A percentile compares a stretch with the other conserved stretches of the same genome.
Conservation (phyloP, 352 stramenopile species). For the Globisporangium apiculatum region DNA sequence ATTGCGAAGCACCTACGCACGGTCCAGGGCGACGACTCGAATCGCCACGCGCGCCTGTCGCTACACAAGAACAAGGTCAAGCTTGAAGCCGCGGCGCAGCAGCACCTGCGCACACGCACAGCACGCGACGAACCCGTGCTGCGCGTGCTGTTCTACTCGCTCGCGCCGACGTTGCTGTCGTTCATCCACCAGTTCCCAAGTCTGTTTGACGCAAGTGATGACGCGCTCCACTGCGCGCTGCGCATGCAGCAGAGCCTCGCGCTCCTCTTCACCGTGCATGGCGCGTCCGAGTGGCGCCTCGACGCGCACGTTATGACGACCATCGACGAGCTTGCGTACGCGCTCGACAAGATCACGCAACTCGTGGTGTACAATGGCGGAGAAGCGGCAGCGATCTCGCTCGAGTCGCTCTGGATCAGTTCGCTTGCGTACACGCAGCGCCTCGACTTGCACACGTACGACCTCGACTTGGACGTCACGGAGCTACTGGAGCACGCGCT, state of each 20-base stretch:
- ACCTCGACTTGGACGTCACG: slow-evolving; percentile 1
- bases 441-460: slow-evolving; percentile 11
- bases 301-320: slow-evolving; percentile 15
- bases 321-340: slow-evolving; percentile 42
- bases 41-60: slow-evolving; percentile 28
- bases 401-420: slow-evolving; percentile 10
- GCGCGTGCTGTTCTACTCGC: slow-evolving; percentile 31
- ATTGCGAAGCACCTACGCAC: slow-evolving; percentile 29
- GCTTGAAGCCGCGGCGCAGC: slow-evolving; percentile 13
- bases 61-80: slow-evolving; percentile 45
- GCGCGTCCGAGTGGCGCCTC: slow-evolving; percentile 29
- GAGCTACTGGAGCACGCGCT: slow-evolving; percentile 9
- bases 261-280: slow-evolving; percentile 26
- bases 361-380: slow-evolving; percentile 4
- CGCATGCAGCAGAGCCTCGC: slow-evolving; percentile 21
- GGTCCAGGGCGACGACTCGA: slow-evolving; percentile 40
- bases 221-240: slow-evolving; percentile 11
- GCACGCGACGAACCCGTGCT: slow-evolving; percentile 29
- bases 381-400: neutral
- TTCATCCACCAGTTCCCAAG: slow-evolving; percentile 52
- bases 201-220: slow-evolving; percentile 27
- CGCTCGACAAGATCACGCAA: slow-evolving; percentile 34
- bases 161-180: slow-evolving; percentile 37
- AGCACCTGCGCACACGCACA: slow-evolving; percentile 18
- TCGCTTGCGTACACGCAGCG: slow-evolving; percentile 7